These are phyloP conservation scores for Penicillium pulvis DNA, from an alignment of 495 filamentous ascomycete genomes.

Conservation along the genomic window DNA sequence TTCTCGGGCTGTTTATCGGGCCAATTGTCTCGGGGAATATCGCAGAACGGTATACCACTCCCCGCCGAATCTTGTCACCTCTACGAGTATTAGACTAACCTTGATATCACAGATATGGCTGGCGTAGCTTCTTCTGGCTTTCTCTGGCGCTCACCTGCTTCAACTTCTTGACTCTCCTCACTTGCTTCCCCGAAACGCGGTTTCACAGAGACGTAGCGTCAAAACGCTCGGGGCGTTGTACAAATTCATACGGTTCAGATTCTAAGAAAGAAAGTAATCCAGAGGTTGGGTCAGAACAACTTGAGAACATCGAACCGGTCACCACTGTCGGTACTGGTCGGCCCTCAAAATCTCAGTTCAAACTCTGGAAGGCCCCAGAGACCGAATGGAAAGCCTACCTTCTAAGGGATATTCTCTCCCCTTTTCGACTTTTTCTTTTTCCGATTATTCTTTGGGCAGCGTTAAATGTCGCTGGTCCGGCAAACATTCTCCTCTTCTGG, in stretches of 20 bases:
- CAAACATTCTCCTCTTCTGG: constrained; percentile 54
- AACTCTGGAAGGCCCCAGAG: not conserved
- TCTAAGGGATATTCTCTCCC: constrained; percentile 29
- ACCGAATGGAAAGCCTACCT: not conserved
- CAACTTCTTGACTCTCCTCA: too few relatives aligned
- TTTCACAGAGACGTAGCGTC: too few relatives aligned
- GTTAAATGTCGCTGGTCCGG: constrained; percentile 51
- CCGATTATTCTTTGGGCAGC: constrained; percentile 57
- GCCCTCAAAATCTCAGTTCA: not conserved
- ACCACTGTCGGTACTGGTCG: not conserved
- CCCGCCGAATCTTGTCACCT: too few relatives aligned
- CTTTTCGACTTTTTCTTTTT: constrained; percentile 53
- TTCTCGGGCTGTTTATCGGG: not conserved
- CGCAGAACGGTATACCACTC: too few relatives aligned
- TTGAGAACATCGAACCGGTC: not conserved
- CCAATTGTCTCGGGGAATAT: too few relatives aligned
- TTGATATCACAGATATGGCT: too few relatives aligned
- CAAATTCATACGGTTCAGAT: too few relatives aligned
- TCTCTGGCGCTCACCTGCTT: too few relatives aligned
- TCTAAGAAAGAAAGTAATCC: not conserved
- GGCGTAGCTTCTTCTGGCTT: too few relatives aligned
- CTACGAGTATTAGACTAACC: too few relatives aligned
- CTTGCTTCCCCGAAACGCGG: too few relatives aligned
- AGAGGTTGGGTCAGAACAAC: not conserved
- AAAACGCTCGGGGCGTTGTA: too few relatives aligned